Conservation (phyloP, 495 filamentous ascomycete genomes). For the Penicillium crystallinum region DNA sequence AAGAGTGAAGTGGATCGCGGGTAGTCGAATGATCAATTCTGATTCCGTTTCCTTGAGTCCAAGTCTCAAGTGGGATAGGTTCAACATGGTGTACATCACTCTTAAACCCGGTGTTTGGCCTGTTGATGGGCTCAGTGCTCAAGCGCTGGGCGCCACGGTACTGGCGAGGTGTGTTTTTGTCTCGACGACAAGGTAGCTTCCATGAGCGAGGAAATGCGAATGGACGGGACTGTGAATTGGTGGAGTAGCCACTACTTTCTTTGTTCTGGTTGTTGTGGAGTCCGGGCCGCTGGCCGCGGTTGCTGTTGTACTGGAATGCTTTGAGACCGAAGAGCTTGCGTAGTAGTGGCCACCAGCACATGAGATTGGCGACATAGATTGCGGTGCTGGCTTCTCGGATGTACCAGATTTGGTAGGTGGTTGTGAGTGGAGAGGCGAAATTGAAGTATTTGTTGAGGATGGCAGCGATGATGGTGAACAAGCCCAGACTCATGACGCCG, state of each 20-base stretch:
- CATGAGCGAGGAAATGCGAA: constrained; percentile 14
- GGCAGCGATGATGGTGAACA: constrained; percentile 59
- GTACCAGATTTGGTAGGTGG: constrained; percentile 56
- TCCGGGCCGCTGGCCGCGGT: constrained; percentile 18
- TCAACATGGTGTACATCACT: constrained; percentile 11
- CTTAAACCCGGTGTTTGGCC: constrained; percentile 7
- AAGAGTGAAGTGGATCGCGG: background rate
- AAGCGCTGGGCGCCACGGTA: constrained; percentile 7
- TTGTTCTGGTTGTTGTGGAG: constrained; percentile 16
- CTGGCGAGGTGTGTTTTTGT: background rate
- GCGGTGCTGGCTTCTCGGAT: constrained; percentile 59
- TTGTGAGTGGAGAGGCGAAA: constrained; percentile 49
- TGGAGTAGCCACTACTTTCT: constrained; percentile 7
- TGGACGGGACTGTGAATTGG: constrained; percentile 15
- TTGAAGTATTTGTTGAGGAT: constrained; percentile 64
- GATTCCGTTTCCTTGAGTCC: background rate
- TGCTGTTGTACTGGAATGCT: constrained; percentile 29
- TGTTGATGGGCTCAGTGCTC: constrained; percentile 22
- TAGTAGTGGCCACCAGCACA: constrained; percentile 56
- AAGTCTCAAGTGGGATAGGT: constrained; percentile 8
- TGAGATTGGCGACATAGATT: constrained; percentile 59
- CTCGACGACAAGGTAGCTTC: constrained; percentile 5
- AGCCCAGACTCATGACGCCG: constrained; percentile 48
- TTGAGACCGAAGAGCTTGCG: constrained; percentile 46
- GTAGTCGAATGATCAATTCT: constrained; percentile 1